Base-by-base conservation (phyloP, 202 grass and related monocot species). In the Panicum virgatum region DNA sequence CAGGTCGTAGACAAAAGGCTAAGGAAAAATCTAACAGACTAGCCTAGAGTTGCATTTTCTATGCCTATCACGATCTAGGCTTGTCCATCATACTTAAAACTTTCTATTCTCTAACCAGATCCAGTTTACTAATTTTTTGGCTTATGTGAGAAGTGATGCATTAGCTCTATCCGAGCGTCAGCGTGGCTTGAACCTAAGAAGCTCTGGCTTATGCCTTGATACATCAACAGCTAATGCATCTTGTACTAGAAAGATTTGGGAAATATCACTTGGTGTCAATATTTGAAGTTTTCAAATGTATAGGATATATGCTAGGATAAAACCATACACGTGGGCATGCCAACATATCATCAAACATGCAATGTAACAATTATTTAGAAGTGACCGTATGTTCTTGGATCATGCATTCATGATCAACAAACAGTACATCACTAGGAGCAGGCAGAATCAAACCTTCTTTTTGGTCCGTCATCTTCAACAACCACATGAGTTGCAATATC, bases 381-480 rank as follows among this genome's bases (percentile, higher is more conserved):
- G 72, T 72, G 13, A 53, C 20, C 18, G 7, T 36, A 32, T 0
- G 10, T 34, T 9, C 72, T 77, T 53, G 69, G 25, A 81, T 57
- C 63, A 73, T 46, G 62, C 61, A 32, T 77, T 57, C 69, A 73
- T 46, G 62, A 53, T 40, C 53, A 84, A 72, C 7, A 74, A 82
- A 62, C 54, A 53, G 48, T 34, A 66, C 54, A 62, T 78, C 65
- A 85, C 62, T 60, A 84, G 27, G 38, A 81, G 7, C 9, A 36
- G 60, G 45, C 43, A 81, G 80, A 5, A 84, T 53, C 71, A 84
- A 86, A 97, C 94, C 94, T 97, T 91, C 82, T 89, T 76, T 97
- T 97, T 32, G 94, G 94, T 30, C 94, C 94, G 67, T 94, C 94
- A 84, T 92, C 81, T 91, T 97, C 66, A 82, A 97, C 79, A 91